Evolutionary conservation across 176 grass and related monocot species (phyloP).

Genomic region (Zizania latifolia): DNA sequence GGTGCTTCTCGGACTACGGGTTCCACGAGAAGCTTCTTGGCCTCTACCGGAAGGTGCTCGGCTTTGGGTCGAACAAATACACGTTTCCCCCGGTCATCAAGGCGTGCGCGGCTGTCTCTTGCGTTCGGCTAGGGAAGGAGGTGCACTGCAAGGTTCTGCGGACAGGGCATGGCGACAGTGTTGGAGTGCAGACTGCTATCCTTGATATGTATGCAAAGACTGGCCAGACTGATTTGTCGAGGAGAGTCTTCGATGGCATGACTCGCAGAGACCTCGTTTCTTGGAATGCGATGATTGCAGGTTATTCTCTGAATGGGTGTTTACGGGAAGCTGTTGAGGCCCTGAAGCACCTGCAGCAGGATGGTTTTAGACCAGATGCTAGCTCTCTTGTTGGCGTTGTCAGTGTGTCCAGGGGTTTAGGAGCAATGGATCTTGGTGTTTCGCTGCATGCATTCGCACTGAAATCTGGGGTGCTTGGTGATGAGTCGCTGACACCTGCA

Average conservation of each 20-base stretch:
- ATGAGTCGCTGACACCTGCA: constrained; percentile 42
- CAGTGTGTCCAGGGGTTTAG: constrained; percentile 15
- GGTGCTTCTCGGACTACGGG: constrained; percentile 54
- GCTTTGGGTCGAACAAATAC: constrained; percentile 43
- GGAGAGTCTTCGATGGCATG: constrained; percentile 52
- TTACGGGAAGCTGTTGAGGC: constrained; percentile 27
- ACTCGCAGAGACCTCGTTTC: constrained; percentile 46
- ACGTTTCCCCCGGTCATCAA: constrained; percentile 60
- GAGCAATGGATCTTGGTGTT: neutral
- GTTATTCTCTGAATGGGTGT: constrained; percentile 44
- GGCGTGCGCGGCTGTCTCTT: constrained; percentile 40
- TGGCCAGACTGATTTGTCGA: constrained; percentile 27
- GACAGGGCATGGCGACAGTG: constrained; percentile 28
- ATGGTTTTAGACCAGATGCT: constrained; percentile 37
- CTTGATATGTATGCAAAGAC: constrained; percentile 60
- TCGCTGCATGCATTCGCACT: constrained; percentile 43
- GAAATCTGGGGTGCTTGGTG: constrained; percentile 42
- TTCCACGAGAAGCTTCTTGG: constrained; percentile 48
- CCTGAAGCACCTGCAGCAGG: constrained; percentile 34
- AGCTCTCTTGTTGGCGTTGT: constrained; percentile 40
- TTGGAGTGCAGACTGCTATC: constrained; percentile 57
- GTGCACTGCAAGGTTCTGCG: constrained; percentile 48
- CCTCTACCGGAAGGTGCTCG: constrained; percentile 31
- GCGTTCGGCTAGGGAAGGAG: constrained; percentile 38
- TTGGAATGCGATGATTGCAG: constrained; percentile 57